Conservation (phyloP, 495 filamentous ascomycete genomes). For the Neurospora sublineolata region DNA sequence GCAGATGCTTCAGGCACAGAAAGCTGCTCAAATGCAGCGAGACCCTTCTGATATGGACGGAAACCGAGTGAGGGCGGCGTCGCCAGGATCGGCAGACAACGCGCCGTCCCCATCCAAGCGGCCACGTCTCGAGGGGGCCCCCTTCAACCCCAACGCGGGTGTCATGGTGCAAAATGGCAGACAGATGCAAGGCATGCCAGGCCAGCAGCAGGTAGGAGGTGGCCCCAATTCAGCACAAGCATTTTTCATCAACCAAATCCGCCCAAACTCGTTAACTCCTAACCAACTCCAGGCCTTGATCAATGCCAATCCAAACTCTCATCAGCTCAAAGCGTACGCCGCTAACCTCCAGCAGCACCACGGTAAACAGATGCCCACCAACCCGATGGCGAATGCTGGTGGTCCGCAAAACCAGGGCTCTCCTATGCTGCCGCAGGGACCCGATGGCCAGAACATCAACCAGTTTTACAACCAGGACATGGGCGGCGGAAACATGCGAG, state of each 20-base stretch:
- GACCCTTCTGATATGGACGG: slow-evolving; percentile 82
- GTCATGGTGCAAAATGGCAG: slow-evolving; percentile 67
- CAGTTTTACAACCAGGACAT: slow-evolving; percentile 57
- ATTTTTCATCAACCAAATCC: slow-evolving; percentile 68
- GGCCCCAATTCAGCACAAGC: slow-evolving; percentile 39
- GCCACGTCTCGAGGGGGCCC: slow-evolving; percentile 64
- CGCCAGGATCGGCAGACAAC: slow-evolving; percentile 72
- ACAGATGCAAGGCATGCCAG: slow-evolving; percentile 59
- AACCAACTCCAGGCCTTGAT: slow-evolving; percentile 68
- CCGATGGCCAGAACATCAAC: slow-evolving; percentile 49
- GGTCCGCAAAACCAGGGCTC: slow-evolving; percentile 57
- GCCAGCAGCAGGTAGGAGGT: slow-evolving; percentile 60
- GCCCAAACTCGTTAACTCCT: slow-evolving; percentile 58
- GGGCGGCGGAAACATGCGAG: slow-evolving; percentile 45
- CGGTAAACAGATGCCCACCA: slow-evolving; percentile 65
- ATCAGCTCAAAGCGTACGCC: slow-evolving; percentile 57
- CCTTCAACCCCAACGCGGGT: slow-evolving; percentile 55
- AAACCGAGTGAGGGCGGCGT: slow-evolving; percentile 67
- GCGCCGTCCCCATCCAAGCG: slow-evolving; percentile 87
- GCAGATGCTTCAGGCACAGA: slow-evolving; percentile 51
- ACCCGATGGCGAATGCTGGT: slow-evolving; percentile 41
- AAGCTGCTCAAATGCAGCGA: slow-evolving; percentile 67
- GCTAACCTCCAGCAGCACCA: slow-evolving; percentile 72
- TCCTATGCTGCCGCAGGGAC: slow-evolving; percentile 63
- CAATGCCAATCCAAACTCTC: slow-evolving; percentile 44